Evolutionary conservation across 805 yeast genomes (phyloP), one percentile per base, ranked within the genome.

Genomic region (Candida chilensis): DNA sequence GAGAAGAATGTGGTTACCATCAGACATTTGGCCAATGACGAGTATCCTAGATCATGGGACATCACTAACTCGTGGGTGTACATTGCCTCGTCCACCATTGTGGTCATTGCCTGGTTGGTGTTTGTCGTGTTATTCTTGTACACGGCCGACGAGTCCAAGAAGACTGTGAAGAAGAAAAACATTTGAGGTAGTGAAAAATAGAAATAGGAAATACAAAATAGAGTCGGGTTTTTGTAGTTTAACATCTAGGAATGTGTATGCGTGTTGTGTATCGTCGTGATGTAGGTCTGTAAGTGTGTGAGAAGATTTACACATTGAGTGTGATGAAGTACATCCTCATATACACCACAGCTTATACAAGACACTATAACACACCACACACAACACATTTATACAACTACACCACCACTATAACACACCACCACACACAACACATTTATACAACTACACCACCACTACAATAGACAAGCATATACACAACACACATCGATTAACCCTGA

Each of bases 51-150:
- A 56, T 79, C 94, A 27, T 92, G 92, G 90, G 84, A 82, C 37
- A 90, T 92, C 46, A 67, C 95, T 17, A 88, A 88, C 54, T 73
- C 96, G 2, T 86, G 96, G 94, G 86, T 88, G 30, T 92, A 92
- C 52, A 57, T 90, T 37, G 66, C 82, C 15, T 69, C 87, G 29
- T 78, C 88, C 11, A 57, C 54, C 3, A 57, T 78, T 20, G 95
- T 94, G 15, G 74, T 79, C 18, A 44, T 58, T 16, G 82, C 80
- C 1, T 92, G 96, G 94, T 48, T 86, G 27, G 40, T 74, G 17
- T 90, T 92, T 51, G 74, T 84, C n/a, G 54, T 72, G 21, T 62
- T 78, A 38, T 88, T 75, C 55, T 48, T 77, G 27, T 66, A 59
- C 39, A 50, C 67, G 19, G 51, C 61, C 30, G 48, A 44, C 15